Base-by-base conservation (phyloP, 805 yeast genomes). In the Priceomyces fermenticarens region DNA sequence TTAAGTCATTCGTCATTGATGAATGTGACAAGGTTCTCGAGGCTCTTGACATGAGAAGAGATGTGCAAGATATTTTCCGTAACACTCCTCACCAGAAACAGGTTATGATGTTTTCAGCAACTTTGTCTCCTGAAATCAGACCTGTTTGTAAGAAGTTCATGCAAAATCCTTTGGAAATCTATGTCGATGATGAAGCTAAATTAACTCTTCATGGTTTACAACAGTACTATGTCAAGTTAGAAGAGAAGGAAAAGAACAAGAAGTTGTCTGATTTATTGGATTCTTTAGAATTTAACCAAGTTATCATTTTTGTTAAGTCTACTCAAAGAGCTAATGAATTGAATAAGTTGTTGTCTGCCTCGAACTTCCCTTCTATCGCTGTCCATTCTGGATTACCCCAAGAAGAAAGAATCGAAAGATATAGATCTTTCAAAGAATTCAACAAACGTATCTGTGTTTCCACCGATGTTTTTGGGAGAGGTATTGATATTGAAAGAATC, bases 61-160 rank as follows among this genome's bases (percentile, higher is more conserved):
- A 91, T 62, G 97, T 91, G 44, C 99, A 91, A 76, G 98, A 91
- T 63, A 86, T 93, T 51, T 91, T 93, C 82, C 84, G 97, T 68
- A 87, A 87, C 46, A 91, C 99, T 39, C 99, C 99, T 52, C 95
- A 87, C 70, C 96, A 91, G 66, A 91, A 91, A 72, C 99, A 91
- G 75, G 98, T 93, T 42, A 90, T 93, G 98, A 91, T 91, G 97
- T 91, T 91, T 70, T 86, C 96, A 46, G 99, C 99, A 52, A 91
- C 99, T 42, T 77, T 91, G 56, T 82, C 96, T 36, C 87, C 80
- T 62, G 98, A 91, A 62, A 88, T 91, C 59, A 86, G 96, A 68
- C 97, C 97, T 47, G 82, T 93, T 44, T 91, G 97, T 77, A 91
- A 90, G 76, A 89, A 91, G 73, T 91, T 93, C 74, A 87, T 93